Evolutionary conservation across 345 rosid species (phyloP).

Genomic region (Lagerstroemia speciosa): DNA sequence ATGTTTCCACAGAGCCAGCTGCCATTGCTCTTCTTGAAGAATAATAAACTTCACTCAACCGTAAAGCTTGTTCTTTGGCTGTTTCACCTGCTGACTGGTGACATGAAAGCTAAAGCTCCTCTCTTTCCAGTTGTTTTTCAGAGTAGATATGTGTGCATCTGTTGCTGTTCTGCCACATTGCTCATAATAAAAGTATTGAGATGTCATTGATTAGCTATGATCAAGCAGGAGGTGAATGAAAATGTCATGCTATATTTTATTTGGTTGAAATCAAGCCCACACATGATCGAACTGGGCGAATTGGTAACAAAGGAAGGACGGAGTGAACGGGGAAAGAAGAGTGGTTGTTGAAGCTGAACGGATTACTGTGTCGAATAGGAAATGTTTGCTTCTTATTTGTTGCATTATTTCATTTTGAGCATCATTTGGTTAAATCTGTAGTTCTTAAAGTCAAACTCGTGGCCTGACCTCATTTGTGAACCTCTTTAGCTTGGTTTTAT

Average conservation of each 20-base stretch:
- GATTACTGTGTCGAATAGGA: not conserved
- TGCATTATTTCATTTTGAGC: not conserved
- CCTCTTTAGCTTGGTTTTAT: not conserved
- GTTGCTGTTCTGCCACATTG: not conserved
- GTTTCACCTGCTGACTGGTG: not conserved
- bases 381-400: not conserved
- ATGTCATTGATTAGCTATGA: not conserved
- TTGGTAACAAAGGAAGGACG: not conserved
- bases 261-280: not conserved
- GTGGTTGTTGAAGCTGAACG: not conserved
- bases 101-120: not conserved
- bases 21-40: not conserved
- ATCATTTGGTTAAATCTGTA: not conserved
- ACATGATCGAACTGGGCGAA: not conserved
- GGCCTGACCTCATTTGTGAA: not conserved
- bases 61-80: not conserved
- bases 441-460: not conserved
- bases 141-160: not conserved
- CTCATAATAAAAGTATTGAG: not conserved
- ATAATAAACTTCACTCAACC: not conserved
- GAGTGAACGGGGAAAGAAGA: not conserved
- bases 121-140: not conserved
- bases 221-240: conserved; percentile 1
- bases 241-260: not conserved
- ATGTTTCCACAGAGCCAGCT: not conserved